These are phyloP conservation scores for Pneumocystis carinii DNA, from an alignment of 1,139 yeast species.

Conservation along the genomic window DNA sequence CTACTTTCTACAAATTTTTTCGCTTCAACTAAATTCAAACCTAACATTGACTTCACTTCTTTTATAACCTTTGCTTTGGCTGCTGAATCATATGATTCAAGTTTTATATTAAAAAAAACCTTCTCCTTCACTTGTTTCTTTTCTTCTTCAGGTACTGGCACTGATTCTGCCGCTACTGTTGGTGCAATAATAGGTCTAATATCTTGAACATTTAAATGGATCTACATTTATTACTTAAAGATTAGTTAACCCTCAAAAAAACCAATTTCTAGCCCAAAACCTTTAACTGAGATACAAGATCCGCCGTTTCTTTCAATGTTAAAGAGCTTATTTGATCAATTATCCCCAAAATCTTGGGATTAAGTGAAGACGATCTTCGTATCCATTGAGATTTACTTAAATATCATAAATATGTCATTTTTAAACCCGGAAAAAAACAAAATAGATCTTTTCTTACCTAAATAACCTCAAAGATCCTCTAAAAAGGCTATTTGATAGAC, in stretches of 20 bases:
- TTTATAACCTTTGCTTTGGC: conserved; percentile 94
- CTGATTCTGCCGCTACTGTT: conserved; percentile 51
- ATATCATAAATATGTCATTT: neutral
- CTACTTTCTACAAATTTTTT: conserved; percentile 86
- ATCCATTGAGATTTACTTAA: neutral
- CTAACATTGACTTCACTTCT: conserved; percentile 85
- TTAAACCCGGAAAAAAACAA: neutral
- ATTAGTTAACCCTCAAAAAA: neutral
- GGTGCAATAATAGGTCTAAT: conserved; percentile 58
- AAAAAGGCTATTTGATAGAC: neutral
- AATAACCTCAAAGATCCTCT: neutral
- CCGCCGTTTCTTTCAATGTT: conserved; percentile 78
- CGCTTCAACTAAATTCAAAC: conserved; percentile 86
- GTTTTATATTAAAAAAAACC: conserved; percentile 80
- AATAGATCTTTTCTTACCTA: neutral
- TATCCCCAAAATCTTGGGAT: conserved; percentile 71
- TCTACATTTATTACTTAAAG: conserved; percentile 15
- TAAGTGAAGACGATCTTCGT: neutral
- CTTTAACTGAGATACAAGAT: conserved; percentile 71
- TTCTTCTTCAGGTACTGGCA: conserved; percentile 57
- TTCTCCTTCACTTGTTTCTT: conserved; percentile 75
- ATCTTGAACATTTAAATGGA: conserved; percentile 81
- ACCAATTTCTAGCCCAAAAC: conserved; percentile 4
- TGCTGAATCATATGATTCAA: conserved; percentile 88
- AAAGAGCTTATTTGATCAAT: conserved; percentile 83